Evolutionary conservation across 2,329 filamentous ascomycete species (phyloP), one percentile per base, ranked within the genome.

Genomic region (Trichoderma breve): DNA sequence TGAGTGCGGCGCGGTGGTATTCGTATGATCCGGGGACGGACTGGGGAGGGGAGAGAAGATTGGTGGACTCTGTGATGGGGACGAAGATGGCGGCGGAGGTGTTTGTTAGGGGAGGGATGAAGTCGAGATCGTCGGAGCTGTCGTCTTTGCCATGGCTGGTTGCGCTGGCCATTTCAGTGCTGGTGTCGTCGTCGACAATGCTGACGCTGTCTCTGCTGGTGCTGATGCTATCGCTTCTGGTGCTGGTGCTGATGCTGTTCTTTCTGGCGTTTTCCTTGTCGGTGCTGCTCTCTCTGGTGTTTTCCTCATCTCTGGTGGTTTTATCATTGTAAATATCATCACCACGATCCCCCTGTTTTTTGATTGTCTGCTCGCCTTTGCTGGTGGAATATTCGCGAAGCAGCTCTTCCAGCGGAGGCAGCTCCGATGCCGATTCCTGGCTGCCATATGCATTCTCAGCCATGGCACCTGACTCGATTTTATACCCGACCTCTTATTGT

Each of bases 31-130:
- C 55, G 58, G 74, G 11, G 9, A 75, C 75, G 5, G 74, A 67
- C 1, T 68, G 39, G 53, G 74, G 74, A 24, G 75, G 72, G 2
- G 72, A 71, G 57, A 75, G 73, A 64, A 79, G 74, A 55, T 77
- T 74, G 9, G 77, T 73, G 62, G 77, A 74, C 3, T 73, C 68
- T 6, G 71, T 58, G 18, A 83, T 75, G 30, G 81, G 79, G 30
- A 80, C 77, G 74, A 82, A 84, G 60, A 83, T 80, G 71, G 78
- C 75, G 6, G 78, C 74, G 4, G 76, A 72, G 71, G 80, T 74
- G 69, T 74, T 71, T 15, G 51, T 72, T 43, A 82, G 75, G 0
- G 32, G 51, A 1, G 74, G 74, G 70, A 76, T 76, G 15, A 32
- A 28, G 9, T 21, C 11, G 32, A 12, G 14, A 26, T 47, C 21